Conservation (phyloP, 228 moss, liverwort and hornwort species). For the Sphagnum fallax region DNA sequence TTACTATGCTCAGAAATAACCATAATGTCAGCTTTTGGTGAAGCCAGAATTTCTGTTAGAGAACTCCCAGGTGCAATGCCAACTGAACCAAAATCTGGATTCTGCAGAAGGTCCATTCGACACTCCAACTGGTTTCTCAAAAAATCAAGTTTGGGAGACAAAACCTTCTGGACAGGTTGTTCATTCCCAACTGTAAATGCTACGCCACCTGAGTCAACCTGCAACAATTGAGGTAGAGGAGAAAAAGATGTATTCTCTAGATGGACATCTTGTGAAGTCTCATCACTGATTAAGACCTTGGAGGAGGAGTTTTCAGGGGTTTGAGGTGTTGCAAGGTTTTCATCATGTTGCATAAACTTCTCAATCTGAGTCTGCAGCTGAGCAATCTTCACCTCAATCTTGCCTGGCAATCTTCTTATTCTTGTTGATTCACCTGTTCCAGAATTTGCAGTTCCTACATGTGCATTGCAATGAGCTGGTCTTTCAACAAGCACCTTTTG, state of each 20-base stretch:
- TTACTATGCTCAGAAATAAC: no score
- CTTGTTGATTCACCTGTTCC: slow-evolving; percentile 1
- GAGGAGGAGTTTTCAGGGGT: slow-evolving; percentile 3
- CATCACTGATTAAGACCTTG: no score
- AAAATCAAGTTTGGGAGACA: no score
- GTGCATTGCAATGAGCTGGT: slow-evolving; percentile 11
- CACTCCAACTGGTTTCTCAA: no score
- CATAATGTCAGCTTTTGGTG: no score
- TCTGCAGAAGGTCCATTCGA: no score
- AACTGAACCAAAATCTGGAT: no score
- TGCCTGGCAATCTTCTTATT: background rate
- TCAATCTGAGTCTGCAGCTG: slow-evolving; percentile 34
- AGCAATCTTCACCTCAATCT: slow-evolving; percentile 24
- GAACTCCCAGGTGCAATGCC: no score
- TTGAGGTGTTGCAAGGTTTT: slow-evolving; percentile 10
- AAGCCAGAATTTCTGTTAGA: no score
- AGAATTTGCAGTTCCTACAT: background rate
- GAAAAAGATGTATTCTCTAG: no score
- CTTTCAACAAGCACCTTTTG: slow-evolving; percentile 37
- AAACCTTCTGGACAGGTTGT: no score
- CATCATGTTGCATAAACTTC: slow-evolving; percentile 27
- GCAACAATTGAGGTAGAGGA: slow-evolving; percentile 5
- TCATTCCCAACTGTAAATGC: background rate
- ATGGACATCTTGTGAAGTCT: no score
- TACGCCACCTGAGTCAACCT: slow-evolving; percentile 24